These are phyloP conservation scores for Pistacia atlantica DNA, from an alignment of 345 rosid genomes.

Conservation along the genomic window DNA sequence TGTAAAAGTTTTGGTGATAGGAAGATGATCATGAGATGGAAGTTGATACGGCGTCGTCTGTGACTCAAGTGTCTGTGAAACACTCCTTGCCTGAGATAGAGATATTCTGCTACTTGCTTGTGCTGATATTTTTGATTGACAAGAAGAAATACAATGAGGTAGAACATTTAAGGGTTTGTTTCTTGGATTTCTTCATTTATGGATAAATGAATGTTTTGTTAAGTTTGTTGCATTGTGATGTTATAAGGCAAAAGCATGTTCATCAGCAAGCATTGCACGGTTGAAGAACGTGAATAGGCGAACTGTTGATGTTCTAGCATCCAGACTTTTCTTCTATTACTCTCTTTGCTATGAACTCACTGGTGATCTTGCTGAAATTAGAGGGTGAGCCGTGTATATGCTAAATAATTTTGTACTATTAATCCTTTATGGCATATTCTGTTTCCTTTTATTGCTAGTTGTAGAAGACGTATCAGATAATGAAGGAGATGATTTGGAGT, in stretches of 20 bases:
- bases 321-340: conserved; percentile 57
- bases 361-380: conserved; percentile 58
- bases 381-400: conserved; percentile 38
- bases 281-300: conserved; percentile 53
- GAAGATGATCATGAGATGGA: conserved; percentile 63
- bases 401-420: neutral
- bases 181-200: neutral
- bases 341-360: conserved; percentile 65
- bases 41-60: conserved; percentile 51
- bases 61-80: conserved; percentile 37
- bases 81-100: conserved; percentile 49
- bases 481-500: neutral
- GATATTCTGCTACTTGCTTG: conserved; percentile 52
- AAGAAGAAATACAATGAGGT: conserved; percentile 61
- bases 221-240: conserved; percentile 3
- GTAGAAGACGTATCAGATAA: neutral
- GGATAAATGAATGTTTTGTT: neutral
- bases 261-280: conserved; percentile 49
- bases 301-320: conserved; percentile 58
- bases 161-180: neutral
- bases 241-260: conserved; percentile 57
- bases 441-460: neutral
- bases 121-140: conserved; percentile 55
- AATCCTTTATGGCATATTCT: neutral
- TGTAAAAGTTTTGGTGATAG: conserved; percentile 20